Base-by-base conservation (phyloP, 345 rosid species). In the Leavenworthia alabamica region DNA sequence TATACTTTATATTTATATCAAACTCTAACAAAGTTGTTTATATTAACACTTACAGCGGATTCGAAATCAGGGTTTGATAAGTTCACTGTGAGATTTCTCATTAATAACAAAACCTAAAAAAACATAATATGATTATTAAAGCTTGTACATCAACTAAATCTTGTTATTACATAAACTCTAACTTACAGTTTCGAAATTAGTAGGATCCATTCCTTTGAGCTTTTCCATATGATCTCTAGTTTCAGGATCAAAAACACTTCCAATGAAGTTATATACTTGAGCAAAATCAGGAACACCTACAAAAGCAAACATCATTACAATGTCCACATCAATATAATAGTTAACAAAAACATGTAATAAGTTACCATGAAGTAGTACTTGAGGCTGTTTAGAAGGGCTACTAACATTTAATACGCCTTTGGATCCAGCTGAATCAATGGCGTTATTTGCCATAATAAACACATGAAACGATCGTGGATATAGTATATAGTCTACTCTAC, bases 191-290 rank as follows among this genome's bases (percentile, higher is more conserved):
- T 92, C 95, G 36, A 81, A 89, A 71, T 85, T 92, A 50, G 89
- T 83, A 52, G 97, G 98, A 67, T 92, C 98, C 98, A 92, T 92
- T 72, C 83, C 98, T 81, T 89, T 81, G 60, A 92, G 95, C 77
- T 86, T 86, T 57, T 86, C 74, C 62, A 71, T 75, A n/a, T 89
- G 97, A 60, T 77, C 90, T 50, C 70, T 36, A 53, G 80, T 68
- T 35, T 81, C 82, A 26, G 93, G 95, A 80, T 92, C 97, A 62
- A 92, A 92, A 43, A 92, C 83, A 56, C 89, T 86, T 49, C 97
- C 98, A 29, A 92, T 89, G 82, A 92, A 92, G 66, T 76, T 71
- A 74, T 92, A 92, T 15, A 92, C 97, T 78, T 92, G 88, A 69
- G 91, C 74, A 75, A 92, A 92, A 71, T 92, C 93, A 4, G 97